These are phyloP conservation scores for Globisporangium recalcitrans DNA, from an alignment of 352 stramenopile genomes.

Conservation along the genomic window DNA sequence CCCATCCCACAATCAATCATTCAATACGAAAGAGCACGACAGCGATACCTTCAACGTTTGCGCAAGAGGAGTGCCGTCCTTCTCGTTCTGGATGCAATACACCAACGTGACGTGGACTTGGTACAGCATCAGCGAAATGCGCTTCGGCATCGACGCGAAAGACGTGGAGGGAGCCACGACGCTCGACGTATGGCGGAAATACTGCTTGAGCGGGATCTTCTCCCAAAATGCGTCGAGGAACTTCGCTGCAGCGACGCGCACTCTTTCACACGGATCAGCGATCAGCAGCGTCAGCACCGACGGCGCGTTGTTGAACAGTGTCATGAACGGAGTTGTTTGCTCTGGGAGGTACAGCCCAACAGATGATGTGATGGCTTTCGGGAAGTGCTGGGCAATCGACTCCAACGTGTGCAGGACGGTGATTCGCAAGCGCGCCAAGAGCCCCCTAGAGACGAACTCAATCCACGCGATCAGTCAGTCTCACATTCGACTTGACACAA, in stretches of 20 bases:
- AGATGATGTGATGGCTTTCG: conserved; percentile 66
- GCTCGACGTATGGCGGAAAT: conserved; percentile 56
- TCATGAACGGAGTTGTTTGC: conserved; percentile 78
- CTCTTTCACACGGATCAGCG: conserved; percentile 70
- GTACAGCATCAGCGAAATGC: conserved; percentile 79
- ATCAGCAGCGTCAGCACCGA: conserved; percentile 78
- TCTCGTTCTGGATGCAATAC: conserved; percentile 80
- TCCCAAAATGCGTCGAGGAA: conserved; percentile 83
- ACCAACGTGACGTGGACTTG: conserved; percentile 80
- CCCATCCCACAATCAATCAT: not conserved
- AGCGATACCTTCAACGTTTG: conserved; percentile 65
- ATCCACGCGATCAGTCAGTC: not conserved
- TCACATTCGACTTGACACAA: not conserved
- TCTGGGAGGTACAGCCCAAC: conserved; percentile 80
- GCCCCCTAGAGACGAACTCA: conserved; percentile 27
- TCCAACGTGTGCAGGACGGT: conserved; percentile 71
- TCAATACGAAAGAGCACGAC: not conserved
- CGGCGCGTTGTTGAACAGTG: conserved; percentile 64
- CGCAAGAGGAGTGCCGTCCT: conserved; percentile 43
- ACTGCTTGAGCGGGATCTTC: conserved; percentile 77
- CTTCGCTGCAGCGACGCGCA: conserved; percentile 62
- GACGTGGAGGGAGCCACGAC: conserved; percentile 49
- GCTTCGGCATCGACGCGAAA: conserved; percentile 83
- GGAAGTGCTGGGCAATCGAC: conserved; percentile 60
- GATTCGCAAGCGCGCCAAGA: conserved; percentile 67